Evolutionary conservation across 306 rosid genomes (phyloP), one percentile per base, ranked within the genome.

Genomic region (Vigna radiata): DNA sequence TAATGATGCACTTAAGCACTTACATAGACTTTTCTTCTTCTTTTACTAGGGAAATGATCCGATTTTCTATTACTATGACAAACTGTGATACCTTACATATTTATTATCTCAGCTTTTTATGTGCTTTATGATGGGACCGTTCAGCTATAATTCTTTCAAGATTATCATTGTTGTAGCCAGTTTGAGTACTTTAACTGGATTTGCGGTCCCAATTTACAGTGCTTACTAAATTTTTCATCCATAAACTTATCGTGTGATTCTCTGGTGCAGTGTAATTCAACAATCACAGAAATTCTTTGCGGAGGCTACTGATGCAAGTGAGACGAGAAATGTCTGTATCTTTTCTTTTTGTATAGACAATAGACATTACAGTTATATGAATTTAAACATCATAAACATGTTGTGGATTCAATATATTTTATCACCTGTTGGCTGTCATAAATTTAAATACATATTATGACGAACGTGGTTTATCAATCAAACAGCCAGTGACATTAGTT

Each of bases 301-400:
- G 64, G 96, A 90, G 90, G 85, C 66, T 65, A 73, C 79, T 65
- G 96, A 94, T 68, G 61, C 97, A 60, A 82, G 74, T 68, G 93
- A 89, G 81, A 70, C 97, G 9, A 81, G 98, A 88, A 90, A 89
- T 86, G 98, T 94, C 82, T 41, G 91, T 76, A 61, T 74, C 49
- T 68, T 70, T 68, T 55, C 77, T 60, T 47, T 61, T 54, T 77
- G 55, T 67, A 59, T 49, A 39, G 63, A 36, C 75, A 55, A 19
- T 58, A 71, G 47, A 17, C 7, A 18, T 56, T 39, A 33, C 49
- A 48, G 14, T 84, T 58, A 9, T 48, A 68, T 73, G 77, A 67
- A 58, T 70, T 50, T 47, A 69, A 77, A 80, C 67, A 33, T 69
- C 7, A 56, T 48, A 60, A 50, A 33, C 25, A 73, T 61, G 18